Evolutionary conservation across 495 filamentous ascomycete species (phyloP), one percentile per base, ranked within the genome.

Genomic region (Penicillium steckii): DNA sequence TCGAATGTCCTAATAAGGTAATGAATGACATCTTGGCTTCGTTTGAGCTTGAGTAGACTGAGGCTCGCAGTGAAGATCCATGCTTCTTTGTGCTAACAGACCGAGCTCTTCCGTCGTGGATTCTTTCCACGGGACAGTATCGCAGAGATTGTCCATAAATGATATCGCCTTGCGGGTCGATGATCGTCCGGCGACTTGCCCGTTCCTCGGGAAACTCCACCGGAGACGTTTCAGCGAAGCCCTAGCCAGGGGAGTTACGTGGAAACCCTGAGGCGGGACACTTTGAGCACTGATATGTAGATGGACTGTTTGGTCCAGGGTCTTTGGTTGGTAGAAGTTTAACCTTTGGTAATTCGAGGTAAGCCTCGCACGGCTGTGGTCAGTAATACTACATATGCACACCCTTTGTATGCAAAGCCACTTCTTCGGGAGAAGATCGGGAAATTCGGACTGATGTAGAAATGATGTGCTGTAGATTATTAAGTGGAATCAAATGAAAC

Each of bases 11-110:
- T 6, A 27, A 33, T 25, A 18, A 19, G 23, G 30, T 30, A 35
- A 15, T 35, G 42, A 27, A 23, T 8, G 23, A 8, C 18, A 30
- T 32, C 54, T 56, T 56, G 47, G 44, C 54, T 42, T 29, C 30
- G 55, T 57, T 53, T 57, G 55, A 53, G 19, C 45, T 57, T 50
- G 45, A 57, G 30, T 57, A 35, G 46, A 42, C 13, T 33, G 50
- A 47, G 24, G 27, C 30, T 46, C 19, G 27, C 40, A 21, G 23
- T 44, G 48, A 47, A 44, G 45, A 53, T 57, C 55, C 23, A 52
- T 57, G 40, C 55, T 38, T 19, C 38, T 53, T 30, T 21, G 15
- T 45, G 44, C 32, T 25, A 47, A 46, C 7, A 8, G 10, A 24
- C 38, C 37, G 45, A 38, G 38, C 18, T 22, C 38, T 19, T 8